Percentiles rank a stretch among this genome's conserved stretches.
Evolutionary conservation across 1,284 basidiomycete genomes (phyloP).

Genomic region (Cerrena zonata): DNA sequence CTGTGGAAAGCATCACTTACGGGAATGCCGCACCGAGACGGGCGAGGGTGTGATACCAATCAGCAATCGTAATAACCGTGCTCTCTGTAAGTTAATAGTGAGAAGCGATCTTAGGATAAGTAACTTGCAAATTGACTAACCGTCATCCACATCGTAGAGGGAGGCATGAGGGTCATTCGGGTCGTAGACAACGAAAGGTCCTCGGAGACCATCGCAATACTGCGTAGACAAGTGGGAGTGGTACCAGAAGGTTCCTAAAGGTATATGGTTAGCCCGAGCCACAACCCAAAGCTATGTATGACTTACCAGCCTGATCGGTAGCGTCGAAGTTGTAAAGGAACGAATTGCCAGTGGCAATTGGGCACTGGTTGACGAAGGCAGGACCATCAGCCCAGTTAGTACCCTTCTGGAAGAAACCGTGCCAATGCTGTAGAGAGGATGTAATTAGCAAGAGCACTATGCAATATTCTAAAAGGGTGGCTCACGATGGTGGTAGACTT

Average conservation of each 20-base stretch:
- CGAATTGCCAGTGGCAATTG: constrained; percentile 38
- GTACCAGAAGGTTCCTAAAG: constrained; percentile 21
- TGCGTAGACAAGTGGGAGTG: constrained; percentile 22
- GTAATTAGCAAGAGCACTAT: no score
- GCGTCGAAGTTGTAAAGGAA: constrained; percentile 38
- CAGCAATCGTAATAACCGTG: constrained; percentile 25
- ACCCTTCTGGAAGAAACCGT: constrained; percentile 28
- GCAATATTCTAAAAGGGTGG: background rate
- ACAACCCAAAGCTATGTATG: constrained; percentile 23
- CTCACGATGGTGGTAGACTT: constrained; percentile 18
- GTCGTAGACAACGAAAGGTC: constrained; percentile 39
- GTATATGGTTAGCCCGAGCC: constrained; percentile 18
- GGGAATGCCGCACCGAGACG: constrained; percentile 9
- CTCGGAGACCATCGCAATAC: constrained; percentile 35
- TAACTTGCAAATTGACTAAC: constrained; percentile 16
- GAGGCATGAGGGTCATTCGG: constrained; percentile 33
- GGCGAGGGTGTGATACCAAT: constrained; percentile 24
- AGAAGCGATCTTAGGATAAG: background rate
- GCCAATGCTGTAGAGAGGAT: constrained; percentile 34
- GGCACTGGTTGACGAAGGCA: constrained; percentile 42
- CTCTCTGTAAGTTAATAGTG: constrained; percentile 16
- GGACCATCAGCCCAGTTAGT: constrained; percentile 29
- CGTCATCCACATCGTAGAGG: constrained; percentile 41
- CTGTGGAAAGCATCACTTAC: constrained; percentile 11
- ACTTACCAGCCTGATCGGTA: constrained; percentile 27